phyloP scores from a whole-genome alignment of 1,284 basidiomycete genomes.

The Fistulina hepatica region DNA sequence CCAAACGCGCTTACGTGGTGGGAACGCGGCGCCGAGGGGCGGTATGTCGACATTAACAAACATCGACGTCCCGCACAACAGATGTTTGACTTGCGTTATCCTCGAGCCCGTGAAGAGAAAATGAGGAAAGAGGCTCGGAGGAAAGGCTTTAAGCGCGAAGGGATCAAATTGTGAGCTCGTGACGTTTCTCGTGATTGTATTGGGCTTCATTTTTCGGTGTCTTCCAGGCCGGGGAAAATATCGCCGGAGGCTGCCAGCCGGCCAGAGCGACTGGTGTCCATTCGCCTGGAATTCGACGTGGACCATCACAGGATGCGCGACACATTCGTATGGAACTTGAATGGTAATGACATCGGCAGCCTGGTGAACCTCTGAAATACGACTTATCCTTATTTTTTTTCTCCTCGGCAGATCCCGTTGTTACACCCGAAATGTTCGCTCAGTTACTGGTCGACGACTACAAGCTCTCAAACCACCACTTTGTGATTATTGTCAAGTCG shows the following conservation, averaged over 20 bases:
- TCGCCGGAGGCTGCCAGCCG: conserved; percentile 45
- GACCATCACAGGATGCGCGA: conserved; percentile 88
- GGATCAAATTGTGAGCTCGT: conserved; percentile 53
- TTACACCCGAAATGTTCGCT: conserved; percentile 86
- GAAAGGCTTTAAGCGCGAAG: conserved; percentile 54
- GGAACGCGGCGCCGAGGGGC: conserved; percentile 17
- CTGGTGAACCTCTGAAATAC: conserved; percentile 1
- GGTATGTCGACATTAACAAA: conserved; percentile 21
- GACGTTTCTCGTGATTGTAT: conserved; percentile 11
- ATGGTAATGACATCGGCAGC: conserved; percentile 54
- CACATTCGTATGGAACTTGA: conserved; percentile 95
- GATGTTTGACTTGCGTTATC: conserved; percentile 61
- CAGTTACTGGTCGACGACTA: conserved; percentile 91
- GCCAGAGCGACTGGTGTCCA: conserved; percentile 80
- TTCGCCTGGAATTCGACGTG: conserved; percentile 91
- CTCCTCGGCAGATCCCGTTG: conserved; percentile 57
- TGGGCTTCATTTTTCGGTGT: conserved; percentile 10
- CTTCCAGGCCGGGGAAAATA: conserved; percentile 49
- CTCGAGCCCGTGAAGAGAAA: conserved; percentile 34
- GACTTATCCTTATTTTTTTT: conserved; percentile 1
- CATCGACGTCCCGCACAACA: conserved; percentile 35
- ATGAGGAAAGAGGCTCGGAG: conserved; percentile 33
- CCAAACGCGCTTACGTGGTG: conserved; percentile 22
- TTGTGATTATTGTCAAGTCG: conserved; percentile 64
- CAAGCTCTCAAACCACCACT: conserved; percentile 61